A percentile compares a stretch with the other conserved stretches of the same genome.
Evolutionary conservation across 306 rosid species (phyloP).

Genomic region (Glycine latifolia): DNA sequence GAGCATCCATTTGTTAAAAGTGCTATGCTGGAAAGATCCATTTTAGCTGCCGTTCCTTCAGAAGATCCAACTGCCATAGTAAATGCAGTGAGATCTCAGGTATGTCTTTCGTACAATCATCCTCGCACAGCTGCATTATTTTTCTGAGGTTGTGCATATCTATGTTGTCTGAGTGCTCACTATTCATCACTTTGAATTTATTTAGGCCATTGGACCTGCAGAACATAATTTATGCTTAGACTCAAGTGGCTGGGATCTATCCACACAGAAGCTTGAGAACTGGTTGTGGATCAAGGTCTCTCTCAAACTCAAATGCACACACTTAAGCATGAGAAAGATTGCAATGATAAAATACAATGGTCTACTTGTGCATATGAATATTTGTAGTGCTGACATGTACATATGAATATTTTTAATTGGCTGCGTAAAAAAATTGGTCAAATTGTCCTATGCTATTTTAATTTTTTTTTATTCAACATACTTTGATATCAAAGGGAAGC

Average conservation of each 20-base stretch:
- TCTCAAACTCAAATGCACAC: conserved; percentile 26
- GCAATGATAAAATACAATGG: conserved; percentile 18
- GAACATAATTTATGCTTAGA: conserved; percentile 57
- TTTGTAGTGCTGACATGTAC: background rate
- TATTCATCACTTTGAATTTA: conserved; percentile 44
- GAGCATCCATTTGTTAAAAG: conserved; percentile 89
- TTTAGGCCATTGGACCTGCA: conserved; percentile 63
- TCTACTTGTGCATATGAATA: conserved; percentile 2
- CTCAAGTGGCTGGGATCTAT: conserved; percentile 48
- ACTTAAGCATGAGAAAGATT: conserved; percentile 5
- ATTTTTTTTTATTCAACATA: background rate
- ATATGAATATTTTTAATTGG: conserved; percentile 22
- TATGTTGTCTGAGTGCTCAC: conserved; percentile 28
- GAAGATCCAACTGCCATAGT: conserved; percentile 53
- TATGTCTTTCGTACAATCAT: conserved; percentile 37
- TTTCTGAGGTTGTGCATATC: conserved; percentile 32
- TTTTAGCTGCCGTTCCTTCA: conserved; percentile 45
- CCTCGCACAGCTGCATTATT: conserved; percentile 38
- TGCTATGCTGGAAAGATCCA: conserved; percentile 71
- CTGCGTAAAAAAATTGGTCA: background rate
- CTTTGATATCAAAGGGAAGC: conserved; percentile 31
- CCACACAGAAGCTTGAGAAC: conserved; percentile 59
- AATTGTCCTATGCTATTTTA: conserved; percentile 18
- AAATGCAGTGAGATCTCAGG: conserved; percentile 67
- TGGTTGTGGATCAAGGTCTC: conserved; percentile 65